Conservation (phyloP, 129 eudicot species). For the Daucus carota region DH1_v3.0 NC_030387.2:32973501-32974000, state of each 20-base stretch:
- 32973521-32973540: constrained; percentile 77
- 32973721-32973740: constrained; percentile 17
- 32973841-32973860: not conserved
- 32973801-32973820: constrained; percentile 1
- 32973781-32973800: constrained; percentile 24
- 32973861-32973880: not conserved
- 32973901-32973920: no score
- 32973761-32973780: constrained; percentile 26
- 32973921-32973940: not conserved
- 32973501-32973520: constrained; percentile 95
- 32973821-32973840: not conserved
- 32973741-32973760: constrained; percentile 29
- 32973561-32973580: constrained; percentile 76
- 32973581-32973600: constrained; percentile 80
- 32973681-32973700: constrained; percentile 11
- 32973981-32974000: not conserved
- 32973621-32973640: constrained; percentile 44
- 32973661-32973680: constrained; percentile 21
- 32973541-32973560: constrained; percentile 74
- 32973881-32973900: not conserved
- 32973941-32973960: not conserved
- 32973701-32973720: constrained; percentile 7
- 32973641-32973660: constrained; percentile 19
- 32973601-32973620: constrained; percentile 87
- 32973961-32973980: not conserved